A percentile compares a stretch with the other conserved stretches of the same genome.
phyloP scores from a whole-genome alignment of 2,329 filamentous ascomycete species.

The Aureobasidium lini region DNA sequence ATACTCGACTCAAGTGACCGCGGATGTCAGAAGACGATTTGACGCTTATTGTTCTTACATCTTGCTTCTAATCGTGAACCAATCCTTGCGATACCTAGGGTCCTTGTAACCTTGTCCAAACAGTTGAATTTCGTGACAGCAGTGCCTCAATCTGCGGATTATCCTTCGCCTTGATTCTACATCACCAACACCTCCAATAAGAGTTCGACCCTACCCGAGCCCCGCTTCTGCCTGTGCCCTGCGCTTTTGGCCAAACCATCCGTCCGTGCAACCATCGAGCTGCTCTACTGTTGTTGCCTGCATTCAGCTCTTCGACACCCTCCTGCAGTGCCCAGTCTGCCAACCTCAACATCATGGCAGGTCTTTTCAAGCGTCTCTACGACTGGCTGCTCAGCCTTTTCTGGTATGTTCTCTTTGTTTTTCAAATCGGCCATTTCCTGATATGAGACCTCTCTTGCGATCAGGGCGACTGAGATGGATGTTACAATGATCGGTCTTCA shows the following conservation, averaged over 20 bases:
- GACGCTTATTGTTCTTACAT: background rate
- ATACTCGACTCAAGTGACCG: background rate
- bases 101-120: background rate
- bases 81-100: background rate
- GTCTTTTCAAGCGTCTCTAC: conserved; percentile 88
- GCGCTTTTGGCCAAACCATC: background rate
- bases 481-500: conserved; percentile 98
- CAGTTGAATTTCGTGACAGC: background rate
- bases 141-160: conserved; percentile 1
- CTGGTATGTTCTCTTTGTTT: conserved; percentile 58
- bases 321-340: conserved; percentile 12
- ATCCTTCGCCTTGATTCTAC: conserved; percentile 11
- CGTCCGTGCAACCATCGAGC: conserved; percentile 7
- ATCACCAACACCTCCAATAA: conserved; percentile 12
- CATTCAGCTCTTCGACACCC: conserved; percentile 15
- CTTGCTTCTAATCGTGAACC: background rate
- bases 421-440: conserved; percentile 42
- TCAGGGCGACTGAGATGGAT: conserved; percentile 98
- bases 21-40: background rate
- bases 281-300: conserved; percentile 4
- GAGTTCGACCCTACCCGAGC: conserved; percentile 9
- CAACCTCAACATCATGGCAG: conserved; percentile 59
- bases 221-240: conserved; percentile 12
- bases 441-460: conserved; percentile 17
- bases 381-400: conserved; percentile 98